Conservation (phyloP, 768 basidiomycete genomes). For the Termitomyces sp. region DNA sequence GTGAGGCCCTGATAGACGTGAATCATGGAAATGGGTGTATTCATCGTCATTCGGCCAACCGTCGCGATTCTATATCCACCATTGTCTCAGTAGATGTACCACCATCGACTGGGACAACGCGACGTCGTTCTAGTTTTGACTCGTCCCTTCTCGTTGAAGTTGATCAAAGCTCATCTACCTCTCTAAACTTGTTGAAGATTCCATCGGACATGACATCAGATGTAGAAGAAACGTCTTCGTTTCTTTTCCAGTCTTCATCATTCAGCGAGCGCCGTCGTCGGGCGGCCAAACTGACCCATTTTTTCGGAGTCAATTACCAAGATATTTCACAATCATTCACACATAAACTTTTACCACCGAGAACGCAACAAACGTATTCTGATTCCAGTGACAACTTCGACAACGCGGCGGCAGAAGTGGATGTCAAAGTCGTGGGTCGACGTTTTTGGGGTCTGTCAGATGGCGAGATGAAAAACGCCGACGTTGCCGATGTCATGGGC, state of each 20-base stretch:
- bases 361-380: neutral
- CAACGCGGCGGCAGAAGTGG: slow-evolving; percentile 23
- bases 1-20: slow-evolving; percentile 39
- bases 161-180: neutral
- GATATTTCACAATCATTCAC: slow-evolving; percentile 31
- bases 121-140: slow-evolving; percentile 12
- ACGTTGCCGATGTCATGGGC: slow-evolving; percentile 38
- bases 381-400: neutral
- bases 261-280: slow-evolving; percentile 28
- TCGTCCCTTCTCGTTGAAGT: slow-evolving; percentile 5
- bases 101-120: neutral
- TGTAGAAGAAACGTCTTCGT: neutral
- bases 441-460: slow-evolving; percentile 36
- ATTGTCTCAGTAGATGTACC: slow-evolving; percentile 3
- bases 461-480: slow-evolving; percentile 26
- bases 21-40: slow-evolving; percentile 15
- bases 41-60: neutral
- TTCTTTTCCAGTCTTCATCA: neutral
- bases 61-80: slow-evolving; percentile 10
- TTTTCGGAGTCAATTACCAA: slow-evolving; percentile 50
- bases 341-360: slow-evolving; percentile 2
- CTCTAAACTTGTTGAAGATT: neutral
- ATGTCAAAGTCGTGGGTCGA: slow-evolving; percentile 32
- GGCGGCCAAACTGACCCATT: slow-evolving; percentile 49
- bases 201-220: neutral